Conservation (phyloP, 176 grass and related monocot species). For the Raddia guianensis region DNA sequence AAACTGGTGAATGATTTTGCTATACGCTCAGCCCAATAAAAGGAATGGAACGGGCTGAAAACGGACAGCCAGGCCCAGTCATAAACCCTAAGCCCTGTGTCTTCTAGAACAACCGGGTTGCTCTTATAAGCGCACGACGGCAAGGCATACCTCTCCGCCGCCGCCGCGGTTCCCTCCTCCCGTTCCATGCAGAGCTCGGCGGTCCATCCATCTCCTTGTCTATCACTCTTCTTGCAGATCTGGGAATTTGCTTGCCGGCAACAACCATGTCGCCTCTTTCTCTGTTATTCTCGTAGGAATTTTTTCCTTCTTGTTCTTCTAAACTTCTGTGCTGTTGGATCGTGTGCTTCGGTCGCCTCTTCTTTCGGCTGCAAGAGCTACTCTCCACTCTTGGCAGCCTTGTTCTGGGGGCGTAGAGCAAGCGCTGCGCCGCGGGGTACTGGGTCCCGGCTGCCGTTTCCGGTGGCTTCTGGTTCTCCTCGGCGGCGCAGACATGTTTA, state of each 20-base stretch:
- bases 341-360: slow-evolving; percentile 26
- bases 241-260: too few species aligned
- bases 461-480: background rate
- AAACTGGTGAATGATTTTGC: too few species aligned
- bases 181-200: background rate
- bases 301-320: background rate
- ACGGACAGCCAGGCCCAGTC: background rate
- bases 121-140: slow-evolving; percentile 30
- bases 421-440: background rate
- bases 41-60: background rate
- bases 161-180: background rate
- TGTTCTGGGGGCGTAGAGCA: slow-evolving; percentile 60
- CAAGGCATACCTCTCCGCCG: too few species aligned
- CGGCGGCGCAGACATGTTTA: background rate
- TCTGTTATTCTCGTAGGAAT: background rate
- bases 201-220: background rate
- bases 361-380: slow-evolving; percentile 66
- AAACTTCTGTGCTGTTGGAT: background rate
- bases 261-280: background rate
- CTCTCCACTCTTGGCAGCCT: slow-evolving; percentile 47
- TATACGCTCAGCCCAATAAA: background rate
- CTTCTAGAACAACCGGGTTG: background rate
- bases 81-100: background rate
- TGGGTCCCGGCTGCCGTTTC: background rate
- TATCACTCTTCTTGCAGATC: background rate